These are phyloP conservation scores for Inga leiocalycina DNA, from an alignment of 306 rosid species.

Conservation along the genomic window DNA sequence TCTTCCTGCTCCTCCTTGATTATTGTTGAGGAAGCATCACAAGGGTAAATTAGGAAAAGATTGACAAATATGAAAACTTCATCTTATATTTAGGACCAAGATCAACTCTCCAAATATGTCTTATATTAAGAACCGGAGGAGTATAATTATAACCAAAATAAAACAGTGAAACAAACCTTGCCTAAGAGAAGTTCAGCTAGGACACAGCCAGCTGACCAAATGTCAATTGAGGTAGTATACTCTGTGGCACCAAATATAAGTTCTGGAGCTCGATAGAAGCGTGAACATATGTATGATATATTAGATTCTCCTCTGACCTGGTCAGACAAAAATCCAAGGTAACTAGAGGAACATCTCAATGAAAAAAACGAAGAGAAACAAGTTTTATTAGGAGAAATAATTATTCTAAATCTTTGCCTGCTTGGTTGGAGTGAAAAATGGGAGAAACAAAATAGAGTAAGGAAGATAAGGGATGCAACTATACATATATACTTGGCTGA, in stretches of 20 bases:
- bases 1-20: too few species aligned
- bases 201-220: slow-evolving; percentile 99
- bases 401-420: slow-evolving; percentile 1
- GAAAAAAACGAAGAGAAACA: slow-evolving; percentile 8
- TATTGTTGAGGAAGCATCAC: too few species aligned
- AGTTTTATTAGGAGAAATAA: not conserved
- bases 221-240: slow-evolving; percentile 92
- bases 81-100: too few species aligned
- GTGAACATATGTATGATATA: slow-evolving; percentile 93
- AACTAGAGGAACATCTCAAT: slow-evolving; percentile 28
- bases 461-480: not conserved
- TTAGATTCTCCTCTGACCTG: slow-evolving; percentile 95
- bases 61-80: too few species aligned
- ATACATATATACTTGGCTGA: not conserved
- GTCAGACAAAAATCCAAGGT: slow-evolving; percentile 25
- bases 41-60: too few species aligned
- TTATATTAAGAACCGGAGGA: too few species aligned
- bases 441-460: not conserved
- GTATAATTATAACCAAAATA: not conserved
- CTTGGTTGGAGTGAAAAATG: not conserved
- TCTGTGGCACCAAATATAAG: slow-evolving; percentile 97
- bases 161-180: slow-evolving; percentile 59
- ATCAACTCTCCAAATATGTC: too few species aligned
- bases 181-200: slow-evolving; percentile 98
- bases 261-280: slow-evolving; percentile 96